These are phyloP conservation scores for Pisolithus tinctorius DNA, from an alignment of 768 basidiomycete genomes.

Conservation along the genomic window DNA sequence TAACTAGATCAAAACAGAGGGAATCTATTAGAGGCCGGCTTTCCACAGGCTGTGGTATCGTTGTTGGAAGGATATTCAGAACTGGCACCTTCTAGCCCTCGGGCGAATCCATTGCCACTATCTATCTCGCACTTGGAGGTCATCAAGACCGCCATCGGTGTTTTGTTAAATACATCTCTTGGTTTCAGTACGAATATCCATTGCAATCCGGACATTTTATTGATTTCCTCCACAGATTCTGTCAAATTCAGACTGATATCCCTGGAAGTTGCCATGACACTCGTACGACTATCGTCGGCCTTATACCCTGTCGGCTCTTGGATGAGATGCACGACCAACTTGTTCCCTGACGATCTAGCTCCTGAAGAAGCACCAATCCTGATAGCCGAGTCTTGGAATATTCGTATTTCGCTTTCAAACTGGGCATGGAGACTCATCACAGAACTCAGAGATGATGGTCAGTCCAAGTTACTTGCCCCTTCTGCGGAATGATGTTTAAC, in stretches of 20 bases:
- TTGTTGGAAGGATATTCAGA: conserved; percentile 61
- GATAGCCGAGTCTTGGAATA: conserved; percentile 52
- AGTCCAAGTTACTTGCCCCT: conserved; percentile 6
- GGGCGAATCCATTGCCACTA: conserved; percentile 42
- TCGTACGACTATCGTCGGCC: conserved; percentile 58
- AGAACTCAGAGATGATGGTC: conserved; percentile 68
- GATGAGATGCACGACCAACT: conserved; percentile 30
- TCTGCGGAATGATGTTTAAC: conserved; percentile 1
- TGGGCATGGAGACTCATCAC: conserved; percentile 79
- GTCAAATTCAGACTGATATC: conserved; percentile 64
- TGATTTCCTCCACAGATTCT: conserved; percentile 42
- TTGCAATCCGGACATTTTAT: conserved; percentile 1
- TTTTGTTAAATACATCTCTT: conserved; percentile 70
- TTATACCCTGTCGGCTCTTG: conserved; percentile 74
- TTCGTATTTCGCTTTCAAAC: conserved; percentile 57
- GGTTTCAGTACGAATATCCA: conserved; percentile 55
- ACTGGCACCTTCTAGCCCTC: conserved; percentile 31
- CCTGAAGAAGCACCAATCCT: conserved; percentile 18
- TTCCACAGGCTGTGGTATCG: conserved; percentile 60
- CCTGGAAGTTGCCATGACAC: conserved; percentile 59
- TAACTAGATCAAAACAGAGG: conserved; percentile 67
- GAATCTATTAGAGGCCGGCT: conserved; percentile 59
- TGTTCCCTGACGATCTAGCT: conserved; percentile 17
- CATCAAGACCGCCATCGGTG: conserved; percentile 71
- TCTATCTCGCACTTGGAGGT: conserved; percentile 61